Evolutionary conservation across 805 yeast species (phyloP).

Genomic region (Wickerhamiella occidentalis): DNA sequence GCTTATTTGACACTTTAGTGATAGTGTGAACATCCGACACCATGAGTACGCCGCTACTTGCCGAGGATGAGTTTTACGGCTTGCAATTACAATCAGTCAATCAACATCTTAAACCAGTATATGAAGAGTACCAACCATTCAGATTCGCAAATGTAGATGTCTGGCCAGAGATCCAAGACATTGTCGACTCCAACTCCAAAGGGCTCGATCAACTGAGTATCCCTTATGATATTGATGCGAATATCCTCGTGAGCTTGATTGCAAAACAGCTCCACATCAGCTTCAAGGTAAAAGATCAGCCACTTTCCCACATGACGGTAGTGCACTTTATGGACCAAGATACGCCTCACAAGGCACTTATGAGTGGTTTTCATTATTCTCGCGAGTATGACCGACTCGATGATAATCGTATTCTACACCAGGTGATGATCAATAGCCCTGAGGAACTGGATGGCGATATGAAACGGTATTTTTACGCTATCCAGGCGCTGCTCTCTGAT

Average conservation of each 20-base stretch:
- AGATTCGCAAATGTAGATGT: conserved; percentile 6
- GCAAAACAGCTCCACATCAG: neutral
- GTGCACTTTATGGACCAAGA: neutral
- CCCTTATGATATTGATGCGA: neutral
- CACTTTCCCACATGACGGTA: neutral
- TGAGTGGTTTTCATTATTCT: neutral
- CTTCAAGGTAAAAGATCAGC: neutral
- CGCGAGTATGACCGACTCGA: neutral
- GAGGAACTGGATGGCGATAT: neutral
- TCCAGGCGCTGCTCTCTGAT: conserved; percentile 12
- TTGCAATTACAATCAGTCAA: no score
- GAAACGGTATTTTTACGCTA: neutral
- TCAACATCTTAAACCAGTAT: neutral
- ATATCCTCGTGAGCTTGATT: conserved; percentile 1
- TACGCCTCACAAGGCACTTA: neutral
- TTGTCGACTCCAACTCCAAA: neutral
- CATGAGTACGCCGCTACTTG: no score
- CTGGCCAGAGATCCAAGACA: conserved; percentile 7
- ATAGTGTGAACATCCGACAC: no score
- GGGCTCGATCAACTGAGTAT: neutral
- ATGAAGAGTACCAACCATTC: conserved; percentile 1
- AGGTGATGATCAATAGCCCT: neutral
- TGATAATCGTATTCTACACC: conserved; percentile 3
- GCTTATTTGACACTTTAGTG: no score
- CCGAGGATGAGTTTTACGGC: no score